Conservation (phyloP, 495 filamentous ascomycete species). For the Penicillium subrubescens region DNA sequence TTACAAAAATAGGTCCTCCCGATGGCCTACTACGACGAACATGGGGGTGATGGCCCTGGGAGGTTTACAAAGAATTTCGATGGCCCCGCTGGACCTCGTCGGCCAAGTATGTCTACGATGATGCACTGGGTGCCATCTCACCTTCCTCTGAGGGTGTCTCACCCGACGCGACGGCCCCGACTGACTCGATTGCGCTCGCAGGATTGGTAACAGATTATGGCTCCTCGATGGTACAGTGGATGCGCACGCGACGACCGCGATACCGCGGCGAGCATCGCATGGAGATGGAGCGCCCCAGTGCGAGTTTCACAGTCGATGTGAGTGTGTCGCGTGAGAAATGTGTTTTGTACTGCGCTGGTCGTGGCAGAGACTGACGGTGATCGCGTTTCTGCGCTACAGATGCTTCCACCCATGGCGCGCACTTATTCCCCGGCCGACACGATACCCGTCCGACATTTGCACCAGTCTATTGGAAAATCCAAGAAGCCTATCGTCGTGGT, state of each 20-base stretch:
- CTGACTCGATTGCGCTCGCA: conserved; percentile 17
- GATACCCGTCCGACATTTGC: conserved; percentile 85
- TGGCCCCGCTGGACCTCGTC: conserved; percentile 42
- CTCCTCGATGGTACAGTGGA: conserved; percentile 88
- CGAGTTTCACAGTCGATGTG: conserved; percentile 88
- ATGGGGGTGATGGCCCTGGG: conserved; percentile 38
- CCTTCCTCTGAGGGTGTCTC: background rate
- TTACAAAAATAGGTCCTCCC: conserved; percentile 9
- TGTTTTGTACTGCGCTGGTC: background rate
- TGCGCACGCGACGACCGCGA: conserved; percentile 78
- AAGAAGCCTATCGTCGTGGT: conserved; percentile 98
- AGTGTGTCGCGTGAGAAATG: conserved; percentile 32
- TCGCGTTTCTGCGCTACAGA: conserved; percentile 49
- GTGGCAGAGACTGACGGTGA: conserved; percentile 12
- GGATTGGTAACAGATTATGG: conserved; percentile 92
- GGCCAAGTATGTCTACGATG: conserved; percentile 41
- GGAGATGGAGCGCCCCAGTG: conserved; percentile 80
- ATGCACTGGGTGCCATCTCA: background rate
- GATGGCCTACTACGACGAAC: conserved; percentile 50
- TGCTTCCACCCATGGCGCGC: conserved; percentile 82
- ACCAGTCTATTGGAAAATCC: conserved; percentile 95
- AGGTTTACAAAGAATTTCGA: conserved; percentile 42
- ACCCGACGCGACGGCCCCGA: background rate
- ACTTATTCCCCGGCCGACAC: conserved; percentile 72
- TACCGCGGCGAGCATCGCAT: conserved; percentile 67